These are phyloP conservation scores for Kurtzmaniella natalensis DNA, from an alignment of 1,139 yeast species.

Conservation along the genomic window DNA sequence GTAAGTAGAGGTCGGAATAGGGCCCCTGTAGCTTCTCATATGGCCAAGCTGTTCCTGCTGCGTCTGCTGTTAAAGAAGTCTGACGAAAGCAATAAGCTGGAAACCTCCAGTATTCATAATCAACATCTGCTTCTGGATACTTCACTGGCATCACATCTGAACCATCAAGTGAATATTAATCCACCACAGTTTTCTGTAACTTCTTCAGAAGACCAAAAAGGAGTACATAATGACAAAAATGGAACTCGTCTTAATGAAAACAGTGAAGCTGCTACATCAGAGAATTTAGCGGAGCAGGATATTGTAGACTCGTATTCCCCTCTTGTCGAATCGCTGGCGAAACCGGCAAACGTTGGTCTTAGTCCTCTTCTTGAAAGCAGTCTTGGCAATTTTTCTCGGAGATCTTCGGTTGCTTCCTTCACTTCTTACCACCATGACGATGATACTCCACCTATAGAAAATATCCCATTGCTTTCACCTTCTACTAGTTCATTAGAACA, in stretches of 20 bases:
- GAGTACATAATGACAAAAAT: background rate
- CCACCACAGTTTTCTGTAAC: background rate
- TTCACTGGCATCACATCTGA: background rate
- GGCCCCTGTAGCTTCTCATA: background rate
- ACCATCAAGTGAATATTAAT: background rate
- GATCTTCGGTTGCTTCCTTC: conserved; percentile 24
- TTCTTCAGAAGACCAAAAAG: background rate
- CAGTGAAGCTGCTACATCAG: background rate
- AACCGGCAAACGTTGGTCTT: background rate
- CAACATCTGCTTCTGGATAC: background rate
- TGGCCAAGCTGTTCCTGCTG: background rate
- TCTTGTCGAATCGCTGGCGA: background rate
- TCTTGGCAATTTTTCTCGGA: conserved; percentile 9
- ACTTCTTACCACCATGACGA: conserved; percentile 16
- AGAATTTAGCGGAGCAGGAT: conserved; percentile 11
- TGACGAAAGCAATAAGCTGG: background rate
- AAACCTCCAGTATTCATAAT: background rate
- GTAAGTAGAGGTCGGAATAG: conserved; percentile 1
- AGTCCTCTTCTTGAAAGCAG: conserved; percentile 1
- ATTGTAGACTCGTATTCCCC: conserved; percentile 11
- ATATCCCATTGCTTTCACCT: conserved; percentile 32
- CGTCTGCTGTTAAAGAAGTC: background rate
- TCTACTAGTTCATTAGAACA: conserved; percentile 25
- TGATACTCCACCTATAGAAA: conserved; percentile 24
- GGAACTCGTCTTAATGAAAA: background rate